Percentiles rank a stretch among this genome's conserved stretches.
phyloP scores from a whole-genome alignment of 2,329 filamentous ascomycete species.

The Penicillium glabrum region DNA sequence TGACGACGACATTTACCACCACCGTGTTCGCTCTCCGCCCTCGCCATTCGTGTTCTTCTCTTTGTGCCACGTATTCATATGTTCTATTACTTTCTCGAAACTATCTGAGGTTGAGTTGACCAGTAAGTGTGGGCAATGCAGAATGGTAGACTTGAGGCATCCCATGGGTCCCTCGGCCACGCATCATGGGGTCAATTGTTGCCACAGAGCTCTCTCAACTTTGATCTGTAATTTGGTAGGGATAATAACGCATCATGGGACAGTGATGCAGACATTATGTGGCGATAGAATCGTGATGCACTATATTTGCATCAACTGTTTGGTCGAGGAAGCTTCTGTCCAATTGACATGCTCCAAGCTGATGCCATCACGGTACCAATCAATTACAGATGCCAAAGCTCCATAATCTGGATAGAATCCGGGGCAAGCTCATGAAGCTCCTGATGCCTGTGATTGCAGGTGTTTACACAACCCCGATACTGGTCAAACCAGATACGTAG shows the following conservation, averaged over 20 bases:
- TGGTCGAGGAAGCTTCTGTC: conserved; percentile 36
- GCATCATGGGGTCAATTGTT: conserved; percentile 4
- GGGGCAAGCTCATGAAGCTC: background rate
- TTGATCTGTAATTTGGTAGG: background rate
- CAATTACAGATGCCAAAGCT: background rate
- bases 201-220: conserved; percentile 9
- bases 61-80: conserved; percentile 13
- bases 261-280: background rate
- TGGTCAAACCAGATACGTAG: background rate
- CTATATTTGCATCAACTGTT: conserved; percentile 27
- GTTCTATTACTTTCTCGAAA: conserved; percentile 10
- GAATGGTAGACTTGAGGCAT: background rate
- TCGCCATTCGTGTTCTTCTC: conserved; percentile 9
- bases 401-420: background rate
- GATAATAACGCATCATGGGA: background rate
- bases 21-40: conserved; percentile 8
- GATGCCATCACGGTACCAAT: background rate
- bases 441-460: background rate
- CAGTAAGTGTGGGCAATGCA: conserved; percentile 3
- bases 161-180: conserved; percentile 1
- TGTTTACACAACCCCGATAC: background rate
- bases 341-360: background rate
- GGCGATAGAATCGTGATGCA: conserved; percentile 28
- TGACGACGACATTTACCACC: conserved; percentile 29
- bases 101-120: background rate